phyloP scores from a whole-genome alignment of 495 filamentous ascomycete genomes.

The Penicillium soppii region DNA sequence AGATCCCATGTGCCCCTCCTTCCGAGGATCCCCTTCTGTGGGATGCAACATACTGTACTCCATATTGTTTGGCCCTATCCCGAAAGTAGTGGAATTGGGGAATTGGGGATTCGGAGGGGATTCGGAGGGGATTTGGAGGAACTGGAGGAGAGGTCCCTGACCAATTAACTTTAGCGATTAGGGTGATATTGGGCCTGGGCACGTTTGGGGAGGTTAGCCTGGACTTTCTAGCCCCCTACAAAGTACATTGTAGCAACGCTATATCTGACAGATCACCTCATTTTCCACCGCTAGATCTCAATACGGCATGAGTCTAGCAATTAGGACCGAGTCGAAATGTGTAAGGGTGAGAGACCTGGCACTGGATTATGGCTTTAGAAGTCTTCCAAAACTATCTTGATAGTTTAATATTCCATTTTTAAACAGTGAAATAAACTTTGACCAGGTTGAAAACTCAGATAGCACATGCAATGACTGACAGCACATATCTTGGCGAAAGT shows the following conservation, averaged over 20 bases:
- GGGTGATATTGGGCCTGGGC: background rate
- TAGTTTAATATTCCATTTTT: background rate
- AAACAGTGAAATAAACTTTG: background rate
- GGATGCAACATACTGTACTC: background rate
- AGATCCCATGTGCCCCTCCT: slow-evolving; percentile 9
- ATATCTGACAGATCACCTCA: slow-evolving; percentile 26
- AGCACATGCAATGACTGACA: background rate
- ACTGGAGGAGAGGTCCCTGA: background rate
- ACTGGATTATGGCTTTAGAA: too few species aligned
- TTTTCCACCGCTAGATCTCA: slow-evolving; percentile 13
- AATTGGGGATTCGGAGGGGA: background rate
- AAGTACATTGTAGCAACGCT: too few species aligned
- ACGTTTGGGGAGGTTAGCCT: background rate
- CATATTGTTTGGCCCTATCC: background rate
- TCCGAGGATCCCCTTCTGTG: background rate
- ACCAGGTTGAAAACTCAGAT: background rate
- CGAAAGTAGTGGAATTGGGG: background rate
- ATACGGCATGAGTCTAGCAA: slow-evolving; percentile 10
- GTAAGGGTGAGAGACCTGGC: background rate
- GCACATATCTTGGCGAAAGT: background rate
- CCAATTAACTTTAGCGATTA: background rate
- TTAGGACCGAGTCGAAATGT: background rate
- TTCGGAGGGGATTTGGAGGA: slow-evolving; percentile 2
- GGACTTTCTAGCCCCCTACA: slow-evolving; percentile 1
- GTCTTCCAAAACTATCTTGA: background rate